These are phyloP conservation scores for Monosporascus sp. DNA, from an alignment of 2,329 filamentous ascomycete species.

Conservation along the genomic window DNA sequence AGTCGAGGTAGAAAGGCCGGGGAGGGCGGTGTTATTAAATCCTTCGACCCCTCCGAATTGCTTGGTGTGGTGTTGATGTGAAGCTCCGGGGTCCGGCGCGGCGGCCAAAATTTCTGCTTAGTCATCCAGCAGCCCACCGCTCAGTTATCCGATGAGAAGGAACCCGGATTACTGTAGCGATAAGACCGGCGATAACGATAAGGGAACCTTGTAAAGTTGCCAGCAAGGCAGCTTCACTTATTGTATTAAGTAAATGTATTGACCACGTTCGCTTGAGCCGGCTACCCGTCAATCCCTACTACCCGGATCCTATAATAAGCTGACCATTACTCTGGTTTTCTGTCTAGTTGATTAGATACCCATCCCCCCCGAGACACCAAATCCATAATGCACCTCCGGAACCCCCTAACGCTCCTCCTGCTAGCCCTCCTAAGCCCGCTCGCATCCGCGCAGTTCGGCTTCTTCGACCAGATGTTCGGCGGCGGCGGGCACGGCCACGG, in stretches of 20 bases:
- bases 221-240: constrained; percentile 15
- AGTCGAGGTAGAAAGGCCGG: constrained; percentile 1
- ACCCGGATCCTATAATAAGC: too few species aligned
- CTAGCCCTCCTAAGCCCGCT: constrained; percentile 55
- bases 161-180: too few species aligned
- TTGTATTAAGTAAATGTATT: too few species aligned
- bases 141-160: too few species aligned
- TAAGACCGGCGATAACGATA: constrained; percentile 18
- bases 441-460: constrained; percentile 79
- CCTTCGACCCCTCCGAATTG: constrained; percentile 2
- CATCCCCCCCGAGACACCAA: not conserved
- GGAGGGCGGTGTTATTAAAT: too few species aligned
- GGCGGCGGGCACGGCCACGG: constrained; percentile 34
- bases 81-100: constrained; percentile 6
- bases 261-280: too few species aligned
- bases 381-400: constrained; percentile 27
- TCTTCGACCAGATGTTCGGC: constrained; percentile 97
- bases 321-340: too few species aligned
- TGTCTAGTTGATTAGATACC: too few species aligned
- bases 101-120: constrained; percentile 32
- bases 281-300: too few species aligned
- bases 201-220: constrained; percentile 15
- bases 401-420: constrained; percentile 33
- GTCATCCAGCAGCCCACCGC: constrained; percentile 17
- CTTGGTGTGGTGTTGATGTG: constrained; percentile 1